Evolutionary conservation across 2,329 filamentous ascomycete genomes (phyloP).

Genomic region (Sporothrix humicola): DNA sequence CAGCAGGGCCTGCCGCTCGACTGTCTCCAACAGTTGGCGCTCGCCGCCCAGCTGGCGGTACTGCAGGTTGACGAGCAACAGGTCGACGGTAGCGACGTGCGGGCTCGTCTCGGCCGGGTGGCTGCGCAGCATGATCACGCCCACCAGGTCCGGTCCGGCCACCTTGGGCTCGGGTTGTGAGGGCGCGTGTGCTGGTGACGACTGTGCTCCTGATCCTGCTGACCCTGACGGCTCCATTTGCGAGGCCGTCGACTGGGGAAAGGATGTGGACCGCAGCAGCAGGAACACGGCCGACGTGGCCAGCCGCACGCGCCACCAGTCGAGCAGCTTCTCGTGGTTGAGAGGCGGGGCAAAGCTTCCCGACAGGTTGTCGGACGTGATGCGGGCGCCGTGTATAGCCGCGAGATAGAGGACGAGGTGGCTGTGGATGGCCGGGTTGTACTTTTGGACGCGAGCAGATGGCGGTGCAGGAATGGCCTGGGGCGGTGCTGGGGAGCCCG

Average conservation of each 20-base stretch:
- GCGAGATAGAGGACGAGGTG: slow-evolving; percentile 63
- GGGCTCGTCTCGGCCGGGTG: slow-evolving; percentile 61
- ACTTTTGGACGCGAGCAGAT: slow-evolving; percentile 42
- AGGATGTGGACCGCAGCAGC: slow-evolving; percentile 49
- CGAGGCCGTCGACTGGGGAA: background rate
- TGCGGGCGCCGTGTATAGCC: slow-evolving; percentile 63
- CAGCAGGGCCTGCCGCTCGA: slow-evolving; percentile 60
- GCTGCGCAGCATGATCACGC: slow-evolving; percentile 61
- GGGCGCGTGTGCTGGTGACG: background rate
- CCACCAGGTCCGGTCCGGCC: slow-evolving; percentile 56
- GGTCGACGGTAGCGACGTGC: slow-evolving; percentile 62
- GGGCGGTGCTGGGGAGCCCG: background rate
- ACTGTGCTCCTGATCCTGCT: background rate
- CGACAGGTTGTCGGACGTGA: slow-evolving; percentile 61
- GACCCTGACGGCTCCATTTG: background rate
- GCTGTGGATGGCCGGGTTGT: slow-evolving; percentile 53
- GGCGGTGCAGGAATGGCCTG: background rate
- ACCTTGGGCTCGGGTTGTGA: slow-evolving; percentile 44
- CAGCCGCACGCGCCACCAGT: slow-evolving; percentile 62
- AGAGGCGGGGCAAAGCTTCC: slow-evolving; percentile 66
- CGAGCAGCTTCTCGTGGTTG: slow-evolving; percentile 59
- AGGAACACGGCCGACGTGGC: slow-evolving; percentile 60
- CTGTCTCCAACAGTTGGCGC: slow-evolving; percentile 55
- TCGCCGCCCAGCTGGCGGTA: slow-evolving; percentile 64
- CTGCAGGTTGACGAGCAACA: slow-evolving; percentile 60